Evolutionary conservation across 257 asterid genomes (phyloP).

Genomic region (Solanum pimpinellifolium): DNA sequence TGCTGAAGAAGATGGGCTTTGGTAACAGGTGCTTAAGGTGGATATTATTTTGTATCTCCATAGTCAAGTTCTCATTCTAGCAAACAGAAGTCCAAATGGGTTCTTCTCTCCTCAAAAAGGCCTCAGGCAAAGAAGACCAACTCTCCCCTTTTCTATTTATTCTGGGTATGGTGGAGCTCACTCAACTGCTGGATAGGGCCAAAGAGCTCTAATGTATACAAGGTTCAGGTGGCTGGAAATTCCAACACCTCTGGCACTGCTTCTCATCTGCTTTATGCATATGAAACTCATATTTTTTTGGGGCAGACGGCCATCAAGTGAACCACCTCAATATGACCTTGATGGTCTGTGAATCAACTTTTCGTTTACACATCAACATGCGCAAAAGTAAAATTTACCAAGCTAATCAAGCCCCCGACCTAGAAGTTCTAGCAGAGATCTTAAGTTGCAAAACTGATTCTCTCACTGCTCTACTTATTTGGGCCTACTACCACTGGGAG

Average conservation of each 20-base stretch:
- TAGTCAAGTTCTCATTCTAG: background rate
- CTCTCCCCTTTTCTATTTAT: background rate
- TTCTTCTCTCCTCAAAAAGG: background rate
- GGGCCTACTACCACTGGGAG: background rate
- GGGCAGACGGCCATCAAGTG: background rate
- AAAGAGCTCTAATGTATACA: background rate
- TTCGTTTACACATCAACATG: background rate
- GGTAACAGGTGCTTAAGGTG: background rate
- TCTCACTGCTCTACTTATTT: background rate
- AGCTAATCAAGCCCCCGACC: background rate
- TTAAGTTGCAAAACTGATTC: background rate
- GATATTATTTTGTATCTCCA: background rate
- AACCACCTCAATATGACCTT: background rate
- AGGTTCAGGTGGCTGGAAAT: background rate
- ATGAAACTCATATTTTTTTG: background rate
- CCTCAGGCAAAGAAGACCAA: background rate
- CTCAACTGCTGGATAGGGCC: background rate
- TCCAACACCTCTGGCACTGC: background rate
- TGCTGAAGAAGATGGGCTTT: background rate
- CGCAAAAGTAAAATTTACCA: background rate
- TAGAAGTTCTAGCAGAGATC: background rate
- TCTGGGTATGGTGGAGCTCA: background rate
- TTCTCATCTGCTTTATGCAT: background rate
- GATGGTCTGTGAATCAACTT: background rate
- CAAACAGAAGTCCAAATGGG: background rate